Conservation (phyloP, 2,329 filamentous ascomycete genomes). For the Aureobasidium pullulans region DNA sequence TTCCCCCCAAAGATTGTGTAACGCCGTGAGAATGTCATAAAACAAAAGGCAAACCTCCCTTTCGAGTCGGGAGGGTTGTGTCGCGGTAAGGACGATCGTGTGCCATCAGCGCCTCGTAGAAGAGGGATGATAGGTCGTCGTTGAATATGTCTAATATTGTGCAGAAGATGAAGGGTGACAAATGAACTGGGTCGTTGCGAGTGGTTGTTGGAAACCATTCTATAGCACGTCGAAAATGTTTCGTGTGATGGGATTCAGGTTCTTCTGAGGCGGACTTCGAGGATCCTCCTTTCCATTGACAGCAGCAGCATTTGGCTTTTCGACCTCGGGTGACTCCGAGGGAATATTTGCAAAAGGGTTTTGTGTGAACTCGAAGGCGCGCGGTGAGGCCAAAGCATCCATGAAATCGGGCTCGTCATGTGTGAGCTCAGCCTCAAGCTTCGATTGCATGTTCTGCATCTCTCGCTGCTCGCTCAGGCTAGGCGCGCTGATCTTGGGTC, state of each 20-base stretch:
- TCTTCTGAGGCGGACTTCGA: slow-evolving; percentile 65
- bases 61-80: background rate
- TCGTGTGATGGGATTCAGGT: slow-evolving; percentile 66
- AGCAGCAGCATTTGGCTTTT: slow-evolving; percentile 42
- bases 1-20: background rate
- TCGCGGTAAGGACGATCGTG: background rate
- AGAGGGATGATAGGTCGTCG: background rate
- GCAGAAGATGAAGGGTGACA: slow-evolving; percentile 1
- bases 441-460: slow-evolving; percentile 26
- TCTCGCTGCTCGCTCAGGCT: slow-evolving; percentile 27
- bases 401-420: slow-evolving; percentile 24
- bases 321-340: slow-evolving; percentile 26
- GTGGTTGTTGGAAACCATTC: slow-evolving; percentile 18
- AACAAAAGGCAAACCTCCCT: background rate
- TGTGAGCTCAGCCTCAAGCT: slow-evolving; percentile 23
- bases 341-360: slow-evolving; percentile 50
- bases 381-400: slow-evolving; percentile 61
- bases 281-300: slow-evolving; percentile 57
- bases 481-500: slow-evolving; percentile 28
- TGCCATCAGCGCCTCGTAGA: background rate
- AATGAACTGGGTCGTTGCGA: background rate
- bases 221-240: slow-evolving; percentile 73
- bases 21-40: slow-evolving; percentile 2
- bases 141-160: slow-evolving; percentile 6
- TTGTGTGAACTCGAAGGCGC: slow-evolving; percentile 64